Evolutionary conservation across 108 stramenopile species (phyloP).

Genomic region (Skeletonema tropicum): DNA sequence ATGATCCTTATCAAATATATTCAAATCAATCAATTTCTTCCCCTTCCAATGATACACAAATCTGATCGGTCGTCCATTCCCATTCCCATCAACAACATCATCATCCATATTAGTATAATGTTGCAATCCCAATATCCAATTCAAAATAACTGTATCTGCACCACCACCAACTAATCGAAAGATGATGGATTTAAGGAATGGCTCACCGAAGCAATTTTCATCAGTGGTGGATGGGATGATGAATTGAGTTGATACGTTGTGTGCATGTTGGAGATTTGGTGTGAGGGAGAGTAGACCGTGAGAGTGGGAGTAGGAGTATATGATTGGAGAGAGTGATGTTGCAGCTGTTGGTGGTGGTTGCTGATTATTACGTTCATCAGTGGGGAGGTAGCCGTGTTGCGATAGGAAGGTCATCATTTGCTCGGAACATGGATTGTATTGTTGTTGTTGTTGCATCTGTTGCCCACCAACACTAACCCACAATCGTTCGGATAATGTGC

Average conservation of each 20-base stretch:
- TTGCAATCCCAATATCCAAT: slow-evolving; percentile 67
- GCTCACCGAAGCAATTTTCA: slow-evolving; percentile 76
- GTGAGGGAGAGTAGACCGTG: slow-evolving; percentile 68
- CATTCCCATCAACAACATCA: too few relatives aligned
- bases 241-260: slow-evolving; percentile 63
- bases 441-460: background rate
- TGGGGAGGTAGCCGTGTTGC: slow-evolving; percentile 21
- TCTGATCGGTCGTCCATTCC: background rate
- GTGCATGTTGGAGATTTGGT: slow-evolving; percentile 33
- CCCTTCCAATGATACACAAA: slow-evolving; percentile 47
- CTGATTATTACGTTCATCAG: background rate
- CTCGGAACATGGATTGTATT: slow-evolving; percentile 2
- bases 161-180: slow-evolving; percentile 60
- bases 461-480: background rate
- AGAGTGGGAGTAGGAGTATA: slow-evolving; percentile 67
- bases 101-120: background rate
- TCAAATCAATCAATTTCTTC: slow-evolving; percentile 39
- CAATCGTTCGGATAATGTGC: background rate
- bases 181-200: slow-evolving; percentile 63
- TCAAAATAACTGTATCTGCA: slow-evolving; percentile 70
- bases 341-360: slow-evolving; percentile 11
- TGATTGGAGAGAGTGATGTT: slow-evolving; percentile 18
- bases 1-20: slow-evolving; percentile 54
- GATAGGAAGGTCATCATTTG: slow-evolving; percentile 25
- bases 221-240: slow-evolving; percentile 60